Base-by-base conservation (phyloP, 305 asterid genomes). In the Fraxinus ornus region DNA sequence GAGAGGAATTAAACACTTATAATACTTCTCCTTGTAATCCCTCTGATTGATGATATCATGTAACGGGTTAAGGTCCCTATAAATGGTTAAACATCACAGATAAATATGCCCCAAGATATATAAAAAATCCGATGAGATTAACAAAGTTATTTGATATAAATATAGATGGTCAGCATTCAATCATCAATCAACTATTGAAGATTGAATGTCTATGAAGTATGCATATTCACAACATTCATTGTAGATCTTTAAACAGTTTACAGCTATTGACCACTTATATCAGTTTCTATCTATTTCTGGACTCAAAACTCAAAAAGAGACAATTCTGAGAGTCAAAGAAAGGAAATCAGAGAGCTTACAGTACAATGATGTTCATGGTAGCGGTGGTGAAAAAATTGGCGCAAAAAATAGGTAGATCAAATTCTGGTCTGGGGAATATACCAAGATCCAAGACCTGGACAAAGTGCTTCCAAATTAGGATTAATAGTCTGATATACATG, bases 341-440 rank as follows among this genome's bases (percentile, higher is more conserved):
- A 78, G 35, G 39, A 76, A 66, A 62, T 60, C 79, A 80, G 75
- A 79, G 52, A 60, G 86, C 98, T 87, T 92, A 95, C 98, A 95
- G 80, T 44, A 95, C 97, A 84, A 94, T 88, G 81, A 95, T 95
- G 88, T 91, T 94, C 86, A 85, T 90, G 86, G 49, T 86, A 44
- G 91, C 83, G 30, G 98, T 85, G 78, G 94, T 84, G 87, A 93
- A 95, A 85, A 95, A 90, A 89, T 94, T 95, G 85, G 97, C 99
- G 91, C 99, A 95, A 82, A 95, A 95, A 66, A 95, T 94, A 15
- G 99, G 99, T 82, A 95, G 93, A 91, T 92, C 98, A 84, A 89
- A 93, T 88, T 94, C 97, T 44, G 91, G 88, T 85, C 88, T 88
- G n/a, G 99, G 99, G 78, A 95, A 92, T 74, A 91, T 93, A 72